Evolutionary conservation across 305 asterid species (phyloP).

Genomic region (Fraxinus ornus): DNA sequence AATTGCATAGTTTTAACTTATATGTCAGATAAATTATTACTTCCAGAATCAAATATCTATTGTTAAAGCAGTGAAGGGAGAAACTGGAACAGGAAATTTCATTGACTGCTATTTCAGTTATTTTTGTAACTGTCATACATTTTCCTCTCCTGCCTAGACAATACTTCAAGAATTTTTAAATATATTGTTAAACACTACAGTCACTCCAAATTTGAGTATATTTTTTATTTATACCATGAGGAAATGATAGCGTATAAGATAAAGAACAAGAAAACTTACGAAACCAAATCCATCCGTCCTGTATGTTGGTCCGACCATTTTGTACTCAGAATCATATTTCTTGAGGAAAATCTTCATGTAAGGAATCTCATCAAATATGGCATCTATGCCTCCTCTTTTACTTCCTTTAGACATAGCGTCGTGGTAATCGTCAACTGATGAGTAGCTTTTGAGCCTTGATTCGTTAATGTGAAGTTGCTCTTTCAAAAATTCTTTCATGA

Average conservation of each 20-base stretch:
- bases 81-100: too few species aligned
- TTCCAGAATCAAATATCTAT: neutral
- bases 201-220: too few species aligned
- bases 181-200: too few species aligned
- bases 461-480: slow-evolving; percentile 16
- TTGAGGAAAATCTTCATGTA: slow-evolving; percentile 52
- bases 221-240: too few species aligned
- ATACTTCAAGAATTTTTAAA: too few species aligned
- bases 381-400: slow-evolving; percentile 52
- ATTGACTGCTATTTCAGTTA: too few species aligned
- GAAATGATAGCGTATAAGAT: too few species aligned
- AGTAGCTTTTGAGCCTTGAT: slow-evolving; percentile 32
- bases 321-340: slow-evolving; percentile 42
- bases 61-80: neutral
- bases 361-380: slow-evolving; percentile 57
- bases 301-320: slow-evolving; percentile 55
- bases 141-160: too few species aligned
- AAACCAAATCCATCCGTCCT: slow-evolving; percentile 59
- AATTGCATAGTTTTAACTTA: neutral
- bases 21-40: neutral
- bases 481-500: slow-evolving; percentile 32
- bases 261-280: slow-evolving; percentile 32
- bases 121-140: too few species aligned
- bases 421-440: slow-evolving; percentile 33
- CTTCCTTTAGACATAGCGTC: slow-evolving; percentile 42